A percentile compares a stretch with the other conserved stretches of the same genome.
phyloP scores from a whole-genome alignment of 2,329 filamentous ascomycete species.

The Furcasterigmium sp. region DNA sequence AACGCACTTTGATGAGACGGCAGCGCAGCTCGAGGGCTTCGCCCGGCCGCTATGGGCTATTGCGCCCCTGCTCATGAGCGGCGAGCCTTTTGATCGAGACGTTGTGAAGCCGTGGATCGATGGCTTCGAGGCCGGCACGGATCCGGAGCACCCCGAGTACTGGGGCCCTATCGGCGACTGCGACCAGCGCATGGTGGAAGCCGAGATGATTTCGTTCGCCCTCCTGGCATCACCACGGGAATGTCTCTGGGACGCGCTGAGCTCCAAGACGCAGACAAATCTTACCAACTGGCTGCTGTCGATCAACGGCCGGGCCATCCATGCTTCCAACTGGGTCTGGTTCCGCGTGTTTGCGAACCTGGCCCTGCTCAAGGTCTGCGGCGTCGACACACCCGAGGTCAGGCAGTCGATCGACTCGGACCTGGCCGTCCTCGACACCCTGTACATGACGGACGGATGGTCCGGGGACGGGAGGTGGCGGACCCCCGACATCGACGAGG shows the following conservation, averaged over 20 bases:
- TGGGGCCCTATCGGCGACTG: slow-evolving; percentile 40
- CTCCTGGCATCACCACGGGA: slow-evolving; percentile 35
- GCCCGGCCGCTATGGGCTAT: slow-evolving; percentile 32
- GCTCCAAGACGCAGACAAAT: slow-evolving; percentile 22
- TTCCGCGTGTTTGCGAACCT: slow-evolving; percentile 38
- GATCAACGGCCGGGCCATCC: slow-evolving; percentile 32
- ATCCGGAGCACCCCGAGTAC: slow-evolving; percentile 31
- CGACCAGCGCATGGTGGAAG: slow-evolving; percentile 51
- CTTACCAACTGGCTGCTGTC: slow-evolving; percentile 29
- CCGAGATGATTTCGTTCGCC: slow-evolving; percentile 44
- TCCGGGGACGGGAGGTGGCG: slow-evolving; percentile 33
- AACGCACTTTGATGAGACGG: slow-evolving; percentile 35
- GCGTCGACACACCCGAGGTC: neutral
- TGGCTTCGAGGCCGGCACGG: slow-evolving; percentile 23
- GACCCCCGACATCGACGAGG: slow-evolving; percentile 12
- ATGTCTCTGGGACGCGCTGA: slow-evolving; percentile 24
- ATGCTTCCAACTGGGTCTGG: slow-evolving; percentile 38
- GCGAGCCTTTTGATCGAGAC: neutral
- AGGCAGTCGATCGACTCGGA: neutral
- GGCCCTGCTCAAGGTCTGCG: slow-evolving; percentile 24
- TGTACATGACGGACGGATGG: slow-evolving; percentile 34
- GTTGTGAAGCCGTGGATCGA: slow-evolving; percentile 21
- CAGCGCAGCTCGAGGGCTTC: slow-evolving; percentile 40
- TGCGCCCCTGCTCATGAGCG: slow-evolving; percentile 24
- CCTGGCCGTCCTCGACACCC: slow-evolving; percentile 26